Base-by-base conservation (phyloP, 176 grass and related monocot genomes). In the Oryza coarctata region DNA sequence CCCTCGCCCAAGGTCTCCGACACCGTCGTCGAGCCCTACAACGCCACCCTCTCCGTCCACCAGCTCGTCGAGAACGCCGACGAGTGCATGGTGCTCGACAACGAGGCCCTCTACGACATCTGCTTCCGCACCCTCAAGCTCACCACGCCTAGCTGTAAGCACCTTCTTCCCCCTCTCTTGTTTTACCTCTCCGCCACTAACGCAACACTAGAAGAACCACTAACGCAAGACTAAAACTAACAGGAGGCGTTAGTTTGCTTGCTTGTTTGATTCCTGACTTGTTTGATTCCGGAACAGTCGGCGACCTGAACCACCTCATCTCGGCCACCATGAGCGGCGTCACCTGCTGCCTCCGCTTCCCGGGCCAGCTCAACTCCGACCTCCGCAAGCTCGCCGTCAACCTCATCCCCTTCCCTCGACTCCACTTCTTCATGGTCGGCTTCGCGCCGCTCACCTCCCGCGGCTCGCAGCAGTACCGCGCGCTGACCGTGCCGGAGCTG, bases 371-470 rank as follows among this genome's bases (percentile, higher is more conserved):
- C 70, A 91, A 95, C 79, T 92, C 93, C 7, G 92, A 91, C 81
- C 92, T 94, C 23, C 89, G 92, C 26, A 94, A 94, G 79, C 89
- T 94, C 6, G 93, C 93, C 64, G 93, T 95, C 0, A 95, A 95
- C 84, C 88, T 95, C 35, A 92, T 95, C 82, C 93, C 93, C 13
- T 95, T 95, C 93, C 93, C 93, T 10, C 87, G 93, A 3, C 90
- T 95, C 6, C 93, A 95, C 85, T 95, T 95, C 84, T 95, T 95
- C 87, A 95, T 95, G 93, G 93, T 95, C 4, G 93, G 93, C 5
- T 95, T 95, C 76, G 90, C 90, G 28, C 90, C 93, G 28, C 87
- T 95, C 12, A 95, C 93, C 33, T 95, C 93, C 15, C 83, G 93
- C 49, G 90, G 93, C 2, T 92, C 90, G 20, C 94, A 96, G 90